A percentile compares a stretch with the other conserved stretches of the same genome.
Evolutionary conservation across 805 yeast genomes (phyloP).

Genomic region (Zygoascus flipseniorum): DNA sequence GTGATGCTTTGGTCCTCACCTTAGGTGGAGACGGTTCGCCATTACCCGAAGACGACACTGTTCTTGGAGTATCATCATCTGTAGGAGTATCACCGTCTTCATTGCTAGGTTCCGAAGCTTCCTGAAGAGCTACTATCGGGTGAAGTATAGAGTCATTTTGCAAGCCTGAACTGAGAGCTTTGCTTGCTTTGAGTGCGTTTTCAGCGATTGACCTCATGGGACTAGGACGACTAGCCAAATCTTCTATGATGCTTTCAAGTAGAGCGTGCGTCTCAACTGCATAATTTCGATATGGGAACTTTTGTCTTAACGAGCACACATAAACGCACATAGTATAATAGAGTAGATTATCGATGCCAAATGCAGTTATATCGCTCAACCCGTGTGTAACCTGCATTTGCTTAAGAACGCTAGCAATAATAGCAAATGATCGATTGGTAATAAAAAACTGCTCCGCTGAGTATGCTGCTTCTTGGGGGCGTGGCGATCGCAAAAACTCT

Average conservation of each 20-base stretch:
- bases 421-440: constrained; percentile 8
- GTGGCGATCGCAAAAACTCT: constrained; percentile 1
- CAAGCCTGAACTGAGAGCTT: not conserved
- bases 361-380: constrained; percentile 7
- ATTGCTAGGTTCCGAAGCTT: not conserved
- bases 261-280: not conserved
- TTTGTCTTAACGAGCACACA: not conserved
- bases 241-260: not conserved
- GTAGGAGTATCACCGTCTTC: not conserved
- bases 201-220: not conserved
- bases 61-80: not conserved
- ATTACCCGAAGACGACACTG: not conserved
- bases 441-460: constrained; percentile 8
- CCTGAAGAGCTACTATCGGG: not conserved
- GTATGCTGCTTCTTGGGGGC: not conserved
- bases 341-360: constrained; percentile 13
- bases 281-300: not conserved
- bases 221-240: not conserved
- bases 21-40: not conserved
- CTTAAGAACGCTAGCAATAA: not conserved
- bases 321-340: constrained; percentile 8
- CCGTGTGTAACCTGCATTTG: not conserved
- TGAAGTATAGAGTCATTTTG: not conserved
- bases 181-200: not conserved
- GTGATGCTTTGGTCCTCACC: not conserved